Evolutionary conservation across 768 basidiomycete genomes (phyloP).

Genomic region (Hericium erinaceus): DNA sequence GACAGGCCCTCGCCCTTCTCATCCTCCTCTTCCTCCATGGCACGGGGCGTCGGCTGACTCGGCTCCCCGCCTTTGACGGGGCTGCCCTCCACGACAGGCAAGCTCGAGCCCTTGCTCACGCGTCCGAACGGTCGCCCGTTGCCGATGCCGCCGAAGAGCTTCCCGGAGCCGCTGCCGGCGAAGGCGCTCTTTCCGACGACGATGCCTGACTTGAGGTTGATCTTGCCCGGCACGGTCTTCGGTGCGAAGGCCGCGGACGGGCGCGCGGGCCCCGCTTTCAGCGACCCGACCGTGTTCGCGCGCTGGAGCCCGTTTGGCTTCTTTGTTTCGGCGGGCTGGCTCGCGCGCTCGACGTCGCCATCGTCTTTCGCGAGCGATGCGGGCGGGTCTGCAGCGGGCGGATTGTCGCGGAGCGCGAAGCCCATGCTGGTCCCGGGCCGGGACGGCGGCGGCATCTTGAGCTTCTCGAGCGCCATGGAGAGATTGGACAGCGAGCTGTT

Average conservation of each 20-base stretch:
- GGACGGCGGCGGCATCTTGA: conserved; percentile 55
- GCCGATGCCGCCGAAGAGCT: conserved; percentile 13
- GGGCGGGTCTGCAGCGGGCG: conserved; percentile 1
- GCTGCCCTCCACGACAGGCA: conserved; percentile 37
- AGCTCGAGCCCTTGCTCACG: conserved; percentile 34
- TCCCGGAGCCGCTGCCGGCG: not conserved
- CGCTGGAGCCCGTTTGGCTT: not conserved
- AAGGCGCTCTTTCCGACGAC: conserved; percentile 14
- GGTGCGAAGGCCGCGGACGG: not conserved
- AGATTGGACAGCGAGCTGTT: conserved; percentile 42
- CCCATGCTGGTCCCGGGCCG: conserved; percentile 66
- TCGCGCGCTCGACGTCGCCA: conserved; percentile 5
- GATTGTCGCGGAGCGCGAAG: conserved; percentile 26
- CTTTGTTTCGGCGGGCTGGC: not conserved
- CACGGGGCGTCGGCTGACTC: not conserved
- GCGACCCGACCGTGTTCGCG: not conserved
- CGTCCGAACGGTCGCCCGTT: conserved; percentile 19
- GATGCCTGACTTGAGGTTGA: conserved; percentile 16
- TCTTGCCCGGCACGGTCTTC: conserved; percentile 4
- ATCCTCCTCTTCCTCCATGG: not conserved
- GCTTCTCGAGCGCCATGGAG: conserved; percentile 59
- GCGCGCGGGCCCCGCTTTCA: not conserved
- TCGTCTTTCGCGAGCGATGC: conserved; percentile 2
- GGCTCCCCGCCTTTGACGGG: conserved; percentile 31
- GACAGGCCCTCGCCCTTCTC: not conserved